Evolutionary conservation across 2,329 filamentous ascomycete species (phyloP).

Genomic region (Hypoxylon sp.): DNA sequence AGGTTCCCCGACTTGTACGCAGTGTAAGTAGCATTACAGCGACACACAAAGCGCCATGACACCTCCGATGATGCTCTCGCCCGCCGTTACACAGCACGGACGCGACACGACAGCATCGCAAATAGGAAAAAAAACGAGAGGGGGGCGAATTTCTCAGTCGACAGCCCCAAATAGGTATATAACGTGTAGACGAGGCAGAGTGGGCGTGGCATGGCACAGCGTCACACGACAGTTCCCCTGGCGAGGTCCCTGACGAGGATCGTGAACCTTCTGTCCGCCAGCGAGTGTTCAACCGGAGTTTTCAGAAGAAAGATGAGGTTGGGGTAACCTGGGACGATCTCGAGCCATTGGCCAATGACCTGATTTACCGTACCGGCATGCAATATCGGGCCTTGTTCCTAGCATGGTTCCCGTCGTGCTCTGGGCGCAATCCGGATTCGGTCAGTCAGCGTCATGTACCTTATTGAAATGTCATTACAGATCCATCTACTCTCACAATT

Average conservation of each 20-base stretch:
- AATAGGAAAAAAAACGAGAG: slow-evolving; percentile 39
- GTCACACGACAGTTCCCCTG: slow-evolving; percentile 44
- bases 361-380: slow-evolving; percentile 51
- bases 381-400: slow-evolving; percentile 50
- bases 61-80: slow-evolving; percentile 40
- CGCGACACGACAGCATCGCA: slow-evolving; percentile 40
- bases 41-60: slow-evolving; percentile 24
- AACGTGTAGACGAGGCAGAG: slow-evolving; percentile 22
- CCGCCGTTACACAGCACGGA: slow-evolving; percentile 40
- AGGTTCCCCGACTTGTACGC: slow-evolving; percentile 34
- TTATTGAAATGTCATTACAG: slow-evolving; percentile 38
- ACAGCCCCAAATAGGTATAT: slow-evolving; percentile 25
- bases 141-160: slow-evolving; percentile 23
- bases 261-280: slow-evolving; percentile 27
- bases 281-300: slow-evolving; percentile 28
- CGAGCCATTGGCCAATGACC: slow-evolving; percentile 54
- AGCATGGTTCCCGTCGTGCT: slow-evolving; percentile 41
- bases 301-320: slow-evolving; percentile 44
- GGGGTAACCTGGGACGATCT: slow-evolving; percentile 52
- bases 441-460: slow-evolving; percentile 45
- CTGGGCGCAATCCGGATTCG: slow-evolving; percentile 45
- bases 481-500: slow-evolving; percentile 36
- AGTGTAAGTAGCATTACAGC: slow-evolving; percentile 26
- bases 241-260: slow-evolving; percentile 39
- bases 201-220: slow-evolving; percentile 30